A percentile compares a stretch with the other conserved stretches of the same genome.
These are phyloP conservation scores for Corynascus novoguineensis DNA, from an alignment of 495 filamentous ascomycete species.

Conservation along the genomic window DNA sequence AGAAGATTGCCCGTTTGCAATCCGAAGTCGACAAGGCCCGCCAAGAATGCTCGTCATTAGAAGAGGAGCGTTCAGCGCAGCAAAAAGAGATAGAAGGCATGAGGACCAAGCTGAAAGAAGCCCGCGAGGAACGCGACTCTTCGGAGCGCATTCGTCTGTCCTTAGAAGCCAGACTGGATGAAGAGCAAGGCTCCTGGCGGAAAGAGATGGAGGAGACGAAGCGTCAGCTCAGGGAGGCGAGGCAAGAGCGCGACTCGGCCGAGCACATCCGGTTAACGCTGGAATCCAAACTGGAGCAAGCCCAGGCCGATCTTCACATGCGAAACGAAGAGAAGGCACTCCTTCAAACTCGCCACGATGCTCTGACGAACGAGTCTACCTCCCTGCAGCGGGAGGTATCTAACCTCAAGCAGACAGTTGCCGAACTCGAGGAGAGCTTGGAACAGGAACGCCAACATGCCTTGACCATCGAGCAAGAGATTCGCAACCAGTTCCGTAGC, in stretches of 20 bases:
- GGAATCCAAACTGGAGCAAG: conserved; percentile 53
- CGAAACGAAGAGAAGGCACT: conserved; percentile 62
- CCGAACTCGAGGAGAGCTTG: conserved; percentile 54
- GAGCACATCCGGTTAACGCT: conserved; percentile 54
- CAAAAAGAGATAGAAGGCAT: conserved; percentile 46
- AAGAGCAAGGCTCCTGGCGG: conserved; percentile 42
- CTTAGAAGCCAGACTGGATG: conserved; percentile 44
- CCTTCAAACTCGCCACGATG: conserved; percentile 62
- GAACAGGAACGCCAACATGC: conserved; percentile 56
- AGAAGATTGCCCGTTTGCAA: conserved; percentile 60
- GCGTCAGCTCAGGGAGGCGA: conserved; percentile 50
- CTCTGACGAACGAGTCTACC: conserved; percentile 61
- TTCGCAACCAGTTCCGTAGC: conserved; percentile 54
- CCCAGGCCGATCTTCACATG: conserved; percentile 52
- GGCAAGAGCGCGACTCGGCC: conserved; percentile 62
- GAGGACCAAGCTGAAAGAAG: conserved; percentile 33
- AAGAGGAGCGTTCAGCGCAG: conserved; percentile 37
- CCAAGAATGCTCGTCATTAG: conserved; percentile 49
- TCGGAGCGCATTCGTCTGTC: conserved; percentile 37
- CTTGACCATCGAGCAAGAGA: conserved; percentile 51
- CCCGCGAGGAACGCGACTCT: conserved; percentile 39
- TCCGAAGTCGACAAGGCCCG: conserved; percentile 56
- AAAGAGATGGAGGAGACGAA: conserved; percentile 46
- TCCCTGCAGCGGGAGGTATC: conserved; percentile 59
- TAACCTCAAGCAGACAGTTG: conserved; percentile 49